Base-by-base conservation (phyloP, 2,329 filamentous ascomycete genomes). In the Colletotrichum sp. region DNA sequence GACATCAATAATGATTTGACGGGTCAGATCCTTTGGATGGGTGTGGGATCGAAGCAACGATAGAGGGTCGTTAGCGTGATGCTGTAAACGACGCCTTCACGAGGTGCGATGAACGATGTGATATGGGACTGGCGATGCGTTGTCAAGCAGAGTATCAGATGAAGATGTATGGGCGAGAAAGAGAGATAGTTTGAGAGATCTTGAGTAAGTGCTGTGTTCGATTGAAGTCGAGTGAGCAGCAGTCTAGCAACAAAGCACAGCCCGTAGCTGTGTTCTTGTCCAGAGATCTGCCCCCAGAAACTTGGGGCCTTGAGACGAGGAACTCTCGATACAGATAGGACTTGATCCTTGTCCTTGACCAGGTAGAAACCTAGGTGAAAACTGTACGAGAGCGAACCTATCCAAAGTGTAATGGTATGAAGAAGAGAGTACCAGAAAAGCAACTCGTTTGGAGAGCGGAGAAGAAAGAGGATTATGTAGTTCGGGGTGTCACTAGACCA, bases 1-100 rank as follows among this genome's bases (percentile, higher is more conserved):
- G 89, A 90, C 89, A 91, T 91, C 88, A 90, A 90, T 88, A 80
- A 88, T 81, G 87, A 83, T 78, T 77, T 75, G 75, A 77, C 65
- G 64, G 65, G 68, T 74, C n/a, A 71, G 21, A 64, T 76, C 71
- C 67, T 75, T 73, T 70, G 79, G 77, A 60, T 73, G 74, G 26
- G 13, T 73, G 70, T 64, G 65, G 72, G 32, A 28, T 64, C 72
- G 70, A 62, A 36, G 24, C 30, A 28, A 13, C 64, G 58, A 58
- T 36, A 34, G 28, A 34, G 69, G 56, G 52, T 66, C 56, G 60
- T 71, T 52, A 75, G 74, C 74, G 66, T 52, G 72, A 48, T 66
- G 71, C 52, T 68, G 66, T 64, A 55, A 62, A 71, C 62, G 61
- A 66, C 55, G 69, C 61, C 73, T 71, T 77, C 68, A 77, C 75